These are phyloP conservation scores for Curvularia sp. DNA, from an alignment of 2,329 filamentous ascomycete species.

Conservation along the genomic window DNA sequence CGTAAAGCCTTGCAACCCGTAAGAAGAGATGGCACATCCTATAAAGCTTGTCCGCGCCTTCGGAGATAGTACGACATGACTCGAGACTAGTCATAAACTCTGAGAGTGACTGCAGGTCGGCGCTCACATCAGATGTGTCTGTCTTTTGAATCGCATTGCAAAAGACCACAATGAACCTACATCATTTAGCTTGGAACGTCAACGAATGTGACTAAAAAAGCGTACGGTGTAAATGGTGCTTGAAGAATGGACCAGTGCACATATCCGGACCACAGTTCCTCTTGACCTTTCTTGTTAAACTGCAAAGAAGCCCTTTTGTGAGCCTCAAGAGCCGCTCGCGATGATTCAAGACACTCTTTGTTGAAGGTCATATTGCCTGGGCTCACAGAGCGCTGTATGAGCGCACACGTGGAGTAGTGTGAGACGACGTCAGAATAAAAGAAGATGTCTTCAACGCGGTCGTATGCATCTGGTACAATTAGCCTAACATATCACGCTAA, in stretches of 20 bases:
- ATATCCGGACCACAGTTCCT: conserved; percentile 47
- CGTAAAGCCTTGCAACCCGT: conserved; percentile 67
- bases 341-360: conserved; percentile 41
- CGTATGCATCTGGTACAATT: conserved; percentile 18
- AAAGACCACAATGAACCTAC: conserved; percentile 56
- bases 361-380: conserved; percentile 43
- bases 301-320: conserved; percentile 39
- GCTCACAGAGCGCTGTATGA: conserved; percentile 44
- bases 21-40: conserved; percentile 68
- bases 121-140: conserved; percentile 58
- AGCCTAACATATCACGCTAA: neutral
- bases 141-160: conserved; percentile 61
- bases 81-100: conserved; percentile 65
- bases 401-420: conserved; percentile 43
- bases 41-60: conserved; percentile 66
- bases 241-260: conserved; percentile 42
- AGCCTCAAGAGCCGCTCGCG: conserved; percentile 41
- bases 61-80: conserved; percentile 60
- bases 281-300: conserved; percentile 43
- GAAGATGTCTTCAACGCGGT: conserved; percentile 41
- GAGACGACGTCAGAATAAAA: conserved; percentile 43
- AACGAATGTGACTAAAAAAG: neutral
- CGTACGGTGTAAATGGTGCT: conserved; percentile 56
- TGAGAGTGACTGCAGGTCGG: conserved; percentile 63
- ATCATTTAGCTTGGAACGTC: neutral